A percentile compares a stretch with the other conserved stretches of the same genome.
These are phyloP conservation scores for Fusarium sterilihyphosum DNA, from an alignment of 2,329 filamentous ascomycete species.

Conservation along the genomic window DNA sequence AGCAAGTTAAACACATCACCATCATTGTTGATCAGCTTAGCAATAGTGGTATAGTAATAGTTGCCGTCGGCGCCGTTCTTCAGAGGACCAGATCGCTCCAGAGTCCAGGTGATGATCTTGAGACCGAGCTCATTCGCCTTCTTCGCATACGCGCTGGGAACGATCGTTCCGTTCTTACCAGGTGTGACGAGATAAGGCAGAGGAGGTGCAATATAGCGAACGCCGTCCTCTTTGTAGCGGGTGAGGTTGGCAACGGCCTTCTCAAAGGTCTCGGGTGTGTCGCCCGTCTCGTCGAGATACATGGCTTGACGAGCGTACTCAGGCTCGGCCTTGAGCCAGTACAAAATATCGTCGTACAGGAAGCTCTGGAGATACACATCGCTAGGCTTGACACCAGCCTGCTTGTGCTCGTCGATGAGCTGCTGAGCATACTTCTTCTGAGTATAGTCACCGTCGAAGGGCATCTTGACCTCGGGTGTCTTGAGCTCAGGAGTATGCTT, in stretches of 20 bases:
- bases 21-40: conserved; percentile 66
- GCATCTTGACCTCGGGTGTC: conserved; percentile 75
- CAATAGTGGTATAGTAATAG: conserved; percentile 67
- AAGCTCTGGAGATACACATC: conserved; percentile 74
- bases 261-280: conserved; percentile 60
- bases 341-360: conserved; percentile 69
- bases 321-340: conserved; percentile 72
- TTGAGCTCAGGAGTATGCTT: conserved; percentile 76
- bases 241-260: conserved; percentile 67
- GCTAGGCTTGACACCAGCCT: conserved; percentile 60
- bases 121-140: conserved; percentile 69
- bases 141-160: conserved; percentile 71
- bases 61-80: conserved; percentile 58
- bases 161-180: conserved; percentile 62
- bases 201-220: conserved; percentile 71
- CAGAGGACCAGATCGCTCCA: conserved; percentile 72
- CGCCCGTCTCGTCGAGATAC: conserved; percentile 71
- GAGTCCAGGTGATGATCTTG: conserved; percentile 73
- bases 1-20: conserved; percentile 74
- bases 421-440: conserved; percentile 72
- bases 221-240: conserved; percentile 64
- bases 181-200: conserved; percentile 68
- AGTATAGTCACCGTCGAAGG: conserved; percentile 71
- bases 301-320: conserved; percentile 70
- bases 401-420: conserved; percentile 68